Base-by-base conservation (phyloP, 164 flowering plant species). In the Vitis riparia region DNA sequence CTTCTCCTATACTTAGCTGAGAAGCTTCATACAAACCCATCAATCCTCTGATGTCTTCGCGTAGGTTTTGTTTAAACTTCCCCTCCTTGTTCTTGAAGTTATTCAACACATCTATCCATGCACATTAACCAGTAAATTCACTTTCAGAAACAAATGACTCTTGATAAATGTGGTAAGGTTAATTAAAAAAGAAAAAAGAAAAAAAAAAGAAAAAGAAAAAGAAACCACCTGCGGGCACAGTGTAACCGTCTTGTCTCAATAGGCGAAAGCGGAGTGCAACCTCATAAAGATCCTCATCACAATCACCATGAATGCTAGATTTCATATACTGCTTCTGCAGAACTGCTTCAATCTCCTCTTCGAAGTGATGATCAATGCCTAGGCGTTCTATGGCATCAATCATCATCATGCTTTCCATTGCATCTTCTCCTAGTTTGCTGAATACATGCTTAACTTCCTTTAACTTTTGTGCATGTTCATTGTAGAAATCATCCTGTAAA, bases 1-100 rank as follows among this genome's bases (percentile, higher is more conserved):
- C 59, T 65, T 90, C 95, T 23, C 87, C 92, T 60, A 70, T 49
- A 16, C 74, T 23, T 9, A 76, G 23, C 10, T 70, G 82, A 11
- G 80, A 76, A 29, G 80, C 82, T 68, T 79, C 82, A 30, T 59
- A 76, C 29, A 79, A 58, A 8, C 47, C 59, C 69, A 73, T 66
- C 57, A 76, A 51, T 13, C 80, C 80, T 9, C 48, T 47, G 2
- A 71, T 68, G 64, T 79, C 75, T 7, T 44, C 59, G 0, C 27
- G 11, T 9, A 59, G 17, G 8, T 55, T 16, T 3, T 15, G 12
- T 0, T 32, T 63, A 23, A 78, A 55, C 1, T 57, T 59, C 17
- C 75, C 72, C 5, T 53, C 37, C 30, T 32, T 61, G 73, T 75
- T 15, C 47, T n/a, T 70, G 67, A 71, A 71, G 9, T 15, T 61